A percentile compares a stretch with the other conserved stretches of the same genome.
Evolutionary conservation across 2,329 filamentous ascomycete species (phyloP).

Genomic region (Zymoseptoria passerinii): DNA sequence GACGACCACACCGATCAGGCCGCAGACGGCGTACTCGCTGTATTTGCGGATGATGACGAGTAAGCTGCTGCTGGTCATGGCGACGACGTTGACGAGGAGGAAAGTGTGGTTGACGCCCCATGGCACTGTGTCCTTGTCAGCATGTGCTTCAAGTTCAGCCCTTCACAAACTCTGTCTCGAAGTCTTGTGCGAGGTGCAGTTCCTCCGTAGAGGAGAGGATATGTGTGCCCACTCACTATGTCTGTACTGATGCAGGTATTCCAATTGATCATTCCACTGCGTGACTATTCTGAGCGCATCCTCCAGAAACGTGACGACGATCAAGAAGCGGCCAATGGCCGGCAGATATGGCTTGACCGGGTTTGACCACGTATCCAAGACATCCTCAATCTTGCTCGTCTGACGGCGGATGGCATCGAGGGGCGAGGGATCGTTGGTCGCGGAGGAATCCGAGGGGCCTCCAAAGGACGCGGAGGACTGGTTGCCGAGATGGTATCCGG

Average conservation of each 20-base stretch:
- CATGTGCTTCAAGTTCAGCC: neutral
- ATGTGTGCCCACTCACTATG: constrained; percentile 58
- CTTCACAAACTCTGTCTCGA: neutral
- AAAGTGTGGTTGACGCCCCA: constrained; percentile 84
- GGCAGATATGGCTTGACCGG: constrained; percentile 96
- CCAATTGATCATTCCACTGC: constrained; percentile 92
- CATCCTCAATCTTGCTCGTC: constrained; percentile 96
- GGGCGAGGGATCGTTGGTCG: constrained; percentile 61
- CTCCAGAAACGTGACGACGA: constrained; percentile 96
- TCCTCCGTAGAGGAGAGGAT: too few species aligned
- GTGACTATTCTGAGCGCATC: constrained; percentile 93
- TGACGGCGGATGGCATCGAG: constrained; percentile 87
- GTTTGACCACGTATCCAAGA: constrained; percentile 77
- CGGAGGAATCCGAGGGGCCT: constrained; percentile 50
- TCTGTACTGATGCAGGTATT: constrained; percentile 86
- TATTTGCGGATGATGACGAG: constrained; percentile 88
- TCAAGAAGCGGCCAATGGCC: constrained; percentile 90
- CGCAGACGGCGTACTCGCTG: constrained; percentile 85
- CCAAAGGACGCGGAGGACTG: constrained; percentile 41
- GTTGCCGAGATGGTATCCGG: constrained; percentile 75
- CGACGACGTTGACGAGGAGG: constrained; percentile 79
- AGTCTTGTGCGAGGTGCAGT: neutral
- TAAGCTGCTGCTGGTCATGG: constrained; percentile 72
- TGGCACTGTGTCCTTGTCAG: constrained; percentile 56
- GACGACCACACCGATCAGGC: constrained; percentile 83